These are phyloP conservation scores for Sporothrix pseudoabietina DNA, from an alignment of 2,329 filamentous ascomycete species.

Conservation along the genomic window DNA sequence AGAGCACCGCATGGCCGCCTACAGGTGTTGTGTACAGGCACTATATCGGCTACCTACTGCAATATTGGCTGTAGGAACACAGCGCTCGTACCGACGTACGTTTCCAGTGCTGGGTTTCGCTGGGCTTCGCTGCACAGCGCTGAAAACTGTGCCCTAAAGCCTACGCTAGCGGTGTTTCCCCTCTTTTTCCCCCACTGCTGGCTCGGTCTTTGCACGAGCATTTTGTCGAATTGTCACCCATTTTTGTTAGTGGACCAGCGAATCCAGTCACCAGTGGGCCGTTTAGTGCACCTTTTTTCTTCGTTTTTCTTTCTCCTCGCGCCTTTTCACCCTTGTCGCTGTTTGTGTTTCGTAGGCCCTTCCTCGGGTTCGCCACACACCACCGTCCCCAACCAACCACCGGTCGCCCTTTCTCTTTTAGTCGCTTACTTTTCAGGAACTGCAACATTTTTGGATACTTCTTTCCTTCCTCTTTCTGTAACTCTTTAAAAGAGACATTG, in stretches of 20 bases:
- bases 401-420: background rate
- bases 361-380: constrained; percentile 12
- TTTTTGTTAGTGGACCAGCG: constrained; percentile 8
- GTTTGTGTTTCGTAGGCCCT: constrained; percentile 10
- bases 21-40: background rate
- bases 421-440: background rate
- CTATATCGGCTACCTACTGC: background rate
- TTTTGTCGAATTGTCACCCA: background rate
- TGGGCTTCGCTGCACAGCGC: background rate
- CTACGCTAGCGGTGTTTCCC: constrained; percentile 3
- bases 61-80: background rate
- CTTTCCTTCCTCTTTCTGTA: background rate
- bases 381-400: constrained; percentile 16
- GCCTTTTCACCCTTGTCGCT: background rate
- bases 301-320: constrained; percentile 5
- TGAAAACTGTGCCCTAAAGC: constrained; percentile 6
- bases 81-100: constrained; percentile 10
- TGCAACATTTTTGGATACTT: constrained; percentile 15
- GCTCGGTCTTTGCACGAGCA: background rate
- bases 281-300: background rate
- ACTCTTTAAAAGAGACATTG: background rate
- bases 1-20: background rate
- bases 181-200: constrained; percentile 1
- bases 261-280: background rate
- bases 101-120: background rate